Evolutionary conservation across 306 rosid species (phyloP).

Genomic region (Sindora glabra): DNA sequence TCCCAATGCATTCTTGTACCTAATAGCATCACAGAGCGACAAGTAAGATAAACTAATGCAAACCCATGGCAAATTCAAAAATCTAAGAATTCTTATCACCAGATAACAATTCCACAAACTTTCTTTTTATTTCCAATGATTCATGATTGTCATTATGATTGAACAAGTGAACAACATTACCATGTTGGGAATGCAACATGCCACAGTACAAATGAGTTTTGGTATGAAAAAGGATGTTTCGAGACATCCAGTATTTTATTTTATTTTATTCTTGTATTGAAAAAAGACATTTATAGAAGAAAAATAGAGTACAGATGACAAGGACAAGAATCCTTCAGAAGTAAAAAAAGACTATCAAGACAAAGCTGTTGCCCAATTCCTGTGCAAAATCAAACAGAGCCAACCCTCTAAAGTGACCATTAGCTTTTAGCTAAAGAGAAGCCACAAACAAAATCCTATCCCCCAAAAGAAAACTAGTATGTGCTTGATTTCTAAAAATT

Average conservation of each 20-base stretch:
- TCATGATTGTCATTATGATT: not conserved
- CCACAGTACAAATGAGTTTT: conserved; percentile 1
- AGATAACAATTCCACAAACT: not conserved
- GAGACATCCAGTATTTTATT: not conserved
- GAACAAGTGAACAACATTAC: not conserved
- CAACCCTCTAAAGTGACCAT: too few species aligned
- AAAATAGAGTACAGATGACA: too few species aligned
- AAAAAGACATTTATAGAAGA: too few species aligned
- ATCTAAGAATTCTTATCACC: conserved; percentile 1
- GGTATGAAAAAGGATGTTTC: not conserved
- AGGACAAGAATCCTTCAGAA: too few species aligned
- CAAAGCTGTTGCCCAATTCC: too few species aligned
- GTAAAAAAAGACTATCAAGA: too few species aligned
- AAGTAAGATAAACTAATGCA: not conserved
- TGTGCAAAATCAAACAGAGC: too few species aligned
- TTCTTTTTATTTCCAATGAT: not conserved
- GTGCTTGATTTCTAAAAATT: too few species aligned
- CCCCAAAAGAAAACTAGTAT: too few species aligned
- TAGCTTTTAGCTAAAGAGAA: too few species aligned
- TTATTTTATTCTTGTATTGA: too few species aligned
- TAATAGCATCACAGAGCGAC: conserved; percentile 14
- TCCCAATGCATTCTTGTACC: conserved; percentile 86
- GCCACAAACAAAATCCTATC: too few species aligned
- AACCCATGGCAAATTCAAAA: not conserved
- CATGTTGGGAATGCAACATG: not conserved